phyloP scores from a whole-genome alignment of 2,329 filamentous ascomycete species.

The Beauveria australis region DNA sequence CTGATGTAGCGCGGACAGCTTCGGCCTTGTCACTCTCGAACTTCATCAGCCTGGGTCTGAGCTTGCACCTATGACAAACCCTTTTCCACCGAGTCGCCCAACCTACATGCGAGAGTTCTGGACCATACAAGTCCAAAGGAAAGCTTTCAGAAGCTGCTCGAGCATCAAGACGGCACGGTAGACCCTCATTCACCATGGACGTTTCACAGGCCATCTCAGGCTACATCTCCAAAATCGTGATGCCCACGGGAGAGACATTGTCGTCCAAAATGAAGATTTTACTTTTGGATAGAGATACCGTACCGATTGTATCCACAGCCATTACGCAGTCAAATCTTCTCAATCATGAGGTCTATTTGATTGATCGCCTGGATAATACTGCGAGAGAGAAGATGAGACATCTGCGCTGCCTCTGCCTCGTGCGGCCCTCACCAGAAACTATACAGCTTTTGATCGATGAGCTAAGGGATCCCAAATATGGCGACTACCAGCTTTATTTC shows the following conservation, averaged over 20 bases:
- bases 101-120: background rate
- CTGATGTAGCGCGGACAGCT: conserved; percentile 8
- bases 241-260: conserved; percentile 57
- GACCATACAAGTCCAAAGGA: background rate
- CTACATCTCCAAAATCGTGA: conserved; percentile 95
- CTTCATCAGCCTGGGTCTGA: background rate
- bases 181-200: conserved; percentile 56
- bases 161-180: background rate
- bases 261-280: conserved; percentile 98
- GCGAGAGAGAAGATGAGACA: conserved; percentile 97
- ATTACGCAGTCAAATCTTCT: conserved; percentile 92
- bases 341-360: conserved; percentile 95
- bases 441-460: conserved; percentile 94
- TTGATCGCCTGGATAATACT: conserved; percentile 86
- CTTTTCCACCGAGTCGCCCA: background rate
- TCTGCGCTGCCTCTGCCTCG: conserved; percentile 83
- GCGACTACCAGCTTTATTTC: conserved; percentile 95
- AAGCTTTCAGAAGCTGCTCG: background rate
- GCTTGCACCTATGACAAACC: background rate
- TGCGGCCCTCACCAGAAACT: conserved; percentile 84
- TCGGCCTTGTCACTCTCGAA: background rate
- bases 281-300: conserved; percentile 85
- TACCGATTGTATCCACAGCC: conserved; percentile 87
- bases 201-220: conserved; percentile 85
- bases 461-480: conserved; percentile 90